Base-by-base conservation (phyloP, 1,284 basidiomycete genomes). In the Pseudozyma pruni region DNA sequence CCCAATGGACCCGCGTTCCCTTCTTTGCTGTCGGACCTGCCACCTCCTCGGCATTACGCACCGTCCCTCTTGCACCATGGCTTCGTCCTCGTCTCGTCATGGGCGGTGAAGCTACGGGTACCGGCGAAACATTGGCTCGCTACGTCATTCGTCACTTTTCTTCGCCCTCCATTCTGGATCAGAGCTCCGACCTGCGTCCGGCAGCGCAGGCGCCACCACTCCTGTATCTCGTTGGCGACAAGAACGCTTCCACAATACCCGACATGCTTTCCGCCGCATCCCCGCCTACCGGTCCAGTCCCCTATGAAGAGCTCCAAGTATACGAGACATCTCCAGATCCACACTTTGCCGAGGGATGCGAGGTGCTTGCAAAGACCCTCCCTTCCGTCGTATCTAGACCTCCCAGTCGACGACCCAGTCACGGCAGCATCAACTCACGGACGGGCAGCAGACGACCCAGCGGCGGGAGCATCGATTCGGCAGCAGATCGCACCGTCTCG, bases 11-110 rank as follows among this genome's bases (percentile, higher is more conserved):
- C 23, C 63, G 57, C n/a, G 60, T 72, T 16, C 79, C 79, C 16
- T 77, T 79, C 72, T 81, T 79, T 48, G 75, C 74, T n/a, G 76
- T 80, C 2, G 79, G 79, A 0, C 79, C 76, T 2, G 76, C 79
- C 0, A 81, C 79, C 13, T 58, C 61, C 10, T 72, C 71, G 5
- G 66, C 69, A 0, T 48, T 81, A 2, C 56, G 56, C 6, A 46
- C 57, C 4, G 56, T 74, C 7, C 55, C 51, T 13, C 43, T 77
- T 7, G 59, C 72, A 16, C 64, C 66, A 3, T 66, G 71, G 55
- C 46, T 81, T 0, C 53, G 60, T 23, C 78, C 79, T 1, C 54
- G 51, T 10, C 42, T 59, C 13, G 61, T 81, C 17, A 59, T 76
- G 48, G 79, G 76, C 6, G 75, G 73, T 9, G 79, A 72, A 11